Conservation (phyloP, 768 basidiomycete genomes). For the Termitomyces sp. region DNA sequence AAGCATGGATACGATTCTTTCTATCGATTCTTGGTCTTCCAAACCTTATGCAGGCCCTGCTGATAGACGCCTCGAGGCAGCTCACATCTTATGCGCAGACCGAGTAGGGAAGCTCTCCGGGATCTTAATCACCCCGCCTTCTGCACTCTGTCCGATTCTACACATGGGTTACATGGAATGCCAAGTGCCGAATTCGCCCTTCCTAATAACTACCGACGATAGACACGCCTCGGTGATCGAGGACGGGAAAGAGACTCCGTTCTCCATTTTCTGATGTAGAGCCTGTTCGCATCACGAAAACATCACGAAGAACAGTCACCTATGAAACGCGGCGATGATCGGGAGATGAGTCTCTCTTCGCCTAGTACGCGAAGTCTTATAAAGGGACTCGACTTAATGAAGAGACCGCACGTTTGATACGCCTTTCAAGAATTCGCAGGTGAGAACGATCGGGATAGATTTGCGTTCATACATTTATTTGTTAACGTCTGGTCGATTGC, state of each 20-base stretch:
- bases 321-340: neutral
- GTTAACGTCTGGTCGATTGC: neutral
- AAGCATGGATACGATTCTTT: neutral
- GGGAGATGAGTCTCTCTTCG: neutral
- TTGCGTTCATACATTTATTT: neutral
- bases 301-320: neutral
- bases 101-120: too few relatives aligned
- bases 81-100: neutral
- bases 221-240: too few relatives aligned
- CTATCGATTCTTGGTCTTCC: neutral
- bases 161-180: too few relatives aligned
- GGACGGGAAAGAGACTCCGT: neutral
- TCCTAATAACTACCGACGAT: too few relatives aligned
- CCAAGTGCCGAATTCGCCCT: too few relatives aligned
- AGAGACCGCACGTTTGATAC: neutral
- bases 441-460: neutral
- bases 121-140: too few relatives aligned
- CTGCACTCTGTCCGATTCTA: neutral
- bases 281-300: neutral
- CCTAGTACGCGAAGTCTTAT: neutral
- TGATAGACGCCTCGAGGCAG: neutral
- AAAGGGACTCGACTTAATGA: neutral
- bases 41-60: neutral
- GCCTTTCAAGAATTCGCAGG: neutral
- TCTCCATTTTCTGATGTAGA: neutral